phyloP scores from a whole-genome alignment of 768 basidiomycete species.

The Lentinula aciculospora region DNA sequence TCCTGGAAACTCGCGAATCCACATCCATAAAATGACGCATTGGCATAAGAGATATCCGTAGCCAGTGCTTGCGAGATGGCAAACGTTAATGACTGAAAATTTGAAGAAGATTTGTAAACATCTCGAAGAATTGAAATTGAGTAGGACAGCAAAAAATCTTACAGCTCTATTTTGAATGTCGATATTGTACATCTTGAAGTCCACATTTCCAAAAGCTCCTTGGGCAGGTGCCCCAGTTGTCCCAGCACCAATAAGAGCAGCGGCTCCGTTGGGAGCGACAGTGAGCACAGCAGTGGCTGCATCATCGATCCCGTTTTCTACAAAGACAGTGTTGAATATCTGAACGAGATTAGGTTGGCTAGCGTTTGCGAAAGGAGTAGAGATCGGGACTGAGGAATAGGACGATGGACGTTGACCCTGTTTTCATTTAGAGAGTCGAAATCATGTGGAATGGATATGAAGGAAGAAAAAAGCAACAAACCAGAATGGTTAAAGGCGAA shows the following conservation, averaged over 20 bases:
- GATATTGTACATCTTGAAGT: slow-evolving; percentile 65
- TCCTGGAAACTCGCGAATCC: slow-evolving; percentile 59
- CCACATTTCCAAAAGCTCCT: slow-evolving; percentile 43
- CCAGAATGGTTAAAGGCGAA: slow-evolving; percentile 52
- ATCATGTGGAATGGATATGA: too few relatives aligned
- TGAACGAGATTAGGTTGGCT: slow-evolving; percentile 45
- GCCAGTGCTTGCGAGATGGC: slow-evolving; percentile 58
- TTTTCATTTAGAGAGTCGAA: not conserved
- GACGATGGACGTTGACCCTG: slow-evolving; percentile 46
- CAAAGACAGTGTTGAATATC: slow-evolving; percentile 45
- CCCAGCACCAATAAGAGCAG: slow-evolving; percentile 55
- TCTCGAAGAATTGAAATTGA: too few relatives aligned
- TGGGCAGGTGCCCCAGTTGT: slow-evolving; percentile 51
- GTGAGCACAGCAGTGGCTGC: slow-evolving; percentile 54
- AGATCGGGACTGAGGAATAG: slow-evolving; percentile 17
- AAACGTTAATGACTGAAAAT: slow-evolving; percentile 39
- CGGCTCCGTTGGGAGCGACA: slow-evolving; percentile 51
- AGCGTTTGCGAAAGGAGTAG: slow-evolving; percentile 35
- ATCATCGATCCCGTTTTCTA: slow-evolving; percentile 41
- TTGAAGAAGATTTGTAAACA: not conserved
- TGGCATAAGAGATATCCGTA: slow-evolving; percentile 57
- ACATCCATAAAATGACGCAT: slow-evolving; percentile 64
- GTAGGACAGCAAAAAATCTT: slow-evolving; percentile 13
- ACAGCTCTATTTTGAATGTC: slow-evolving; percentile 67
- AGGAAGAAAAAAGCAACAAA: too few relatives aligned